Conservation (phyloP, 2,329 filamentous ascomycete species). For the Chaetomium sp. region DNA sequence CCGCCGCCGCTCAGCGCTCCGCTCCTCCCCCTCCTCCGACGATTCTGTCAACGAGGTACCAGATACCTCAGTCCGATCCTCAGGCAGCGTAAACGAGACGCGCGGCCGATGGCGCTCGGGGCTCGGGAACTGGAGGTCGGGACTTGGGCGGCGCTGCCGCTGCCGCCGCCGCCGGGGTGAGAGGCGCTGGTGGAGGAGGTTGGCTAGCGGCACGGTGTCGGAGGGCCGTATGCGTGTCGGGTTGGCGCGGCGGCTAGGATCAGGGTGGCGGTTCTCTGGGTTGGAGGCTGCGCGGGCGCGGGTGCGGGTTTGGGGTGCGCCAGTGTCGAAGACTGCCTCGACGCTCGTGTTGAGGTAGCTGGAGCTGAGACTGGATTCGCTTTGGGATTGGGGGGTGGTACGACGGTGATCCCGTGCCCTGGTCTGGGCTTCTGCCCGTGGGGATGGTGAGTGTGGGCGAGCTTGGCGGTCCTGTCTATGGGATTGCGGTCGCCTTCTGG, state of each 20-base stretch:
- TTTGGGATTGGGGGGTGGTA: neutral
- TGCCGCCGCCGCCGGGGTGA: too few species aligned
- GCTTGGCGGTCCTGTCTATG: neutral
- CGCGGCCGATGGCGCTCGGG: slow-evolving; percentile 11
- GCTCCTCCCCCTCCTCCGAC: neutral
- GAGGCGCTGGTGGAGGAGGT: neutral
- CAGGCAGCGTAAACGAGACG: slow-evolving; percentile 14
- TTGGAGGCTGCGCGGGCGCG: neutral
- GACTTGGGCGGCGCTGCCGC: neutral
- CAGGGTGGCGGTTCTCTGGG: neutral
- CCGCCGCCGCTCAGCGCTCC: neutral
- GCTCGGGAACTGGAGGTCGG: slow-evolving; percentile 18
- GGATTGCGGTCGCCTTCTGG: neutral
- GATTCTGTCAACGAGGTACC: too few species aligned
- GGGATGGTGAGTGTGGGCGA: neutral
- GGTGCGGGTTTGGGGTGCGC: neutral
- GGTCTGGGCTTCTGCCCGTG: neutral
- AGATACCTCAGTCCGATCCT: neutral
- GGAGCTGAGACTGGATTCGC: slow-evolving; percentile 6
- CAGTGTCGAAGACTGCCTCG: slow-evolving; percentile 8
- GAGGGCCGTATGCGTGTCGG: neutral
- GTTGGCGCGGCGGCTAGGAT: too few species aligned
- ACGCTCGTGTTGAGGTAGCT: slow-evolving; percentile 17
- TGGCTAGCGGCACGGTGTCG: neutral
- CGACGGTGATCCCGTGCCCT: neutral